A percentile compares a stretch with the other conserved stretches of the same genome.
phyloP scores from a whole-genome alignment of 805 yeast genomes.

The Saccharomycopsis olivae region DNA sequence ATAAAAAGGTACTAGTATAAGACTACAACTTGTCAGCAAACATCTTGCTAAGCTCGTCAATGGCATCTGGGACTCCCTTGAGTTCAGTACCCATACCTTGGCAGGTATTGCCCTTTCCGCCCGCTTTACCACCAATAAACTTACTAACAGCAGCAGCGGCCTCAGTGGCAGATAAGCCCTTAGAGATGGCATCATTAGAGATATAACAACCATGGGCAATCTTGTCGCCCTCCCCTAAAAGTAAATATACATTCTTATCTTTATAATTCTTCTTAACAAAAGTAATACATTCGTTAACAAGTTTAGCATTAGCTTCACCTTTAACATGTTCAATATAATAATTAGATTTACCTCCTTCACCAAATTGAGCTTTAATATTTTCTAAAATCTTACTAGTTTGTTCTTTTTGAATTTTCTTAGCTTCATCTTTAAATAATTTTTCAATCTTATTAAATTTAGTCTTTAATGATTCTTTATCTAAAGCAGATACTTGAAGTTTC shows the following conservation, averaged over 20 bases:
- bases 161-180: conserved; percentile 66
- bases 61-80: conserved; percentile 59
- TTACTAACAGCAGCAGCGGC: conserved; percentile 62
- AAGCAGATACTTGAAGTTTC: conserved; percentile 69
- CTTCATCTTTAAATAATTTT: conserved; percentile 79
- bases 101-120: conserved; percentile 93
- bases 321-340: conserved; percentile 55
- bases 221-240: conserved; percentile 62
- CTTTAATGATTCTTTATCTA: conserved; percentile 67
- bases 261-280: conserved; percentile 67
- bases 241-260: conserved; percentile 65
- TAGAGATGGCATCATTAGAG: conserved; percentile 54
- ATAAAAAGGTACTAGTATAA: neutral
- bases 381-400: conserved; percentile 78
- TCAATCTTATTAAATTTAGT: conserved; percentile 69
- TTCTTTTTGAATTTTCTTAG: conserved; percentile 78
- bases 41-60: conserved; percentile 53
- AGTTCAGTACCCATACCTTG: conserved; percentile 95
- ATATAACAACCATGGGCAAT: conserved; percentile 95
- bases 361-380: conserved; percentile 60
- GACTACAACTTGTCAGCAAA: conserved; percentile 44
- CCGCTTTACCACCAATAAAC: conserved; percentile 91
- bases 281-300: conserved; percentile 86
- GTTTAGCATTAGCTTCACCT: conserved; percentile 75
- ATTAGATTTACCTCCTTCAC: conserved; percentile 28